Evolutionary conservation across 2,329 filamentous ascomycete genomes (phyloP).

Genomic region (Chaetomiaceae sp.): DNA sequence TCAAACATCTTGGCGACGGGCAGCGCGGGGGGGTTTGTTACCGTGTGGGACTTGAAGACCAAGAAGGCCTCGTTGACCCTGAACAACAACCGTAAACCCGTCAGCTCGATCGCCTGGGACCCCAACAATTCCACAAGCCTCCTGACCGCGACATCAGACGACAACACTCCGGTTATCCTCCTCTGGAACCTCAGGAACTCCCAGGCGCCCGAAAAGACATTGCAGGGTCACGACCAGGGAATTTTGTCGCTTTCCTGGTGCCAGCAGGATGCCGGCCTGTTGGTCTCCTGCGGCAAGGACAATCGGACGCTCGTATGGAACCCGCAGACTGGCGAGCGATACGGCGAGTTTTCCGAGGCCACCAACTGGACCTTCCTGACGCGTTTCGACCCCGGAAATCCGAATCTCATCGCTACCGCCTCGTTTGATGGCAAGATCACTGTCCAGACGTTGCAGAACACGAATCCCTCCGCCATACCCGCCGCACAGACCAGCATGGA

Average conservation of each 20-base stretch:
- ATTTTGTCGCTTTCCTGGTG: slow-evolving; percentile 96
- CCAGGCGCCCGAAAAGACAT: slow-evolving; percentile 82
- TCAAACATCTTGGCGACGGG: slow-evolving; percentile 94
- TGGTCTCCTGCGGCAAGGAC: slow-evolving; percentile 94
- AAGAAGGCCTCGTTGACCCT: slow-evolving; percentile 96
- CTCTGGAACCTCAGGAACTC: slow-evolving; percentile 96
- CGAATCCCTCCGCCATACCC: slow-evolving; percentile 68
- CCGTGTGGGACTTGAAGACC: slow-evolving; percentile 96
- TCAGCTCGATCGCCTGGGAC: slow-evolving; percentile 96
- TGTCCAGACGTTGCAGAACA: slow-evolving; percentile 90
- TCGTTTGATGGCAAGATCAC: slow-evolving; percentile 97
- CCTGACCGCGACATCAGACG: slow-evolving; percentile 84
- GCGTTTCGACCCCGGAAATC: slow-evolving; percentile 88
- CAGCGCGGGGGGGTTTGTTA: slow-evolving; percentile 88
- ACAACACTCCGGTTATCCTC: slow-evolving; percentile 80
- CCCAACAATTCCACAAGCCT: slow-evolving; percentile 93
- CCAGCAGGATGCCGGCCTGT: slow-evolving; percentile 77
- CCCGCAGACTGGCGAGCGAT: slow-evolving; percentile 78
- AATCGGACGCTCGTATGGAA: slow-evolving; percentile 97
- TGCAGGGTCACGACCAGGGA: slow-evolving; percentile 91
- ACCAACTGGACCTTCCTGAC: slow-evolving; percentile 99
- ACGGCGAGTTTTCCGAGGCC: slow-evolving; percentile 91
- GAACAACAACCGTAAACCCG: slow-evolving; percentile 90
- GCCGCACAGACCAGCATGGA: slow-evolving; percentile 67
- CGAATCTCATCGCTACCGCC: slow-evolving; percentile 85